Conservation (phyloP, 805 yeast species). For the Kodamaea sagamina region DNA sequence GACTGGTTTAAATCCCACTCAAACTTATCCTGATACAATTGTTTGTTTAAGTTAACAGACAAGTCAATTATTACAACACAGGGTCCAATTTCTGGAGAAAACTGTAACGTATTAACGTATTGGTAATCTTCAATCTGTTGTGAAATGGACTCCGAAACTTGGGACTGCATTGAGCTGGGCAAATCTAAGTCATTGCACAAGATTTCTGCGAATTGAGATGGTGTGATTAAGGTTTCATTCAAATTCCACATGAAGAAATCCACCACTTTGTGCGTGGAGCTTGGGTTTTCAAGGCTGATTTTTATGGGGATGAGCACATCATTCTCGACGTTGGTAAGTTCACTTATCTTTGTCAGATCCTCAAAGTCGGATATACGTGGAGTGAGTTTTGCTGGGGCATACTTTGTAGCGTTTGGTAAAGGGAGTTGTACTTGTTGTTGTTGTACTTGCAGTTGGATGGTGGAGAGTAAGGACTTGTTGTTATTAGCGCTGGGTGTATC, state of each 20-base stretch:
- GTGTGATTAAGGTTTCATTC: constrained; percentile 64
- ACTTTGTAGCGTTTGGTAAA: constrained; percentile 28
- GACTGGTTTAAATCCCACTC: constrained; percentile 81
- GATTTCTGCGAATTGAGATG: constrained; percentile 71
- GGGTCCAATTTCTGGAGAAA: constrained; percentile 55
- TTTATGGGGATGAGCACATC: constrained; percentile 66
- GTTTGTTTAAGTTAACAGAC: constrained; percentile 79
- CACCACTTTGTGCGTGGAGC: constrained; percentile 47
- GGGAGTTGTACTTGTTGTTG: constrained; percentile 16
- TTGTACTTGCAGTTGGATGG: constrained; percentile 20
- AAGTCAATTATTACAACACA: constrained; percentile 70
- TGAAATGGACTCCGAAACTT: constrained; percentile 67
- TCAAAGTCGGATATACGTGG: constrained; percentile 26
- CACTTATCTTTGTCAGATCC: constrained; percentile 23
- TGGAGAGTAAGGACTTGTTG: constrained; percentile 14
- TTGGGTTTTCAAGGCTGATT: constrained; percentile 59
- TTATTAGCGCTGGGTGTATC: constrained; percentile 21
- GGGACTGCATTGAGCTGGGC: constrained; percentile 61
- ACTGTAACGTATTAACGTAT: constrained; percentile 59
- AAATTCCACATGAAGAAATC: constrained; percentile 78
- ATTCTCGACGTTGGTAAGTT: constrained; percentile 30
- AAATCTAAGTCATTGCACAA: constrained; percentile 84
- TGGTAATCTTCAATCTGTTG: constrained; percentile 80
- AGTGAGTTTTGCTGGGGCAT: constrained; percentile 27
- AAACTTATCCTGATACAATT: constrained; percentile 84